phyloP scores from a whole-genome alignment of 169 alveolate genomes.

The Babesia ovata region DNA sequence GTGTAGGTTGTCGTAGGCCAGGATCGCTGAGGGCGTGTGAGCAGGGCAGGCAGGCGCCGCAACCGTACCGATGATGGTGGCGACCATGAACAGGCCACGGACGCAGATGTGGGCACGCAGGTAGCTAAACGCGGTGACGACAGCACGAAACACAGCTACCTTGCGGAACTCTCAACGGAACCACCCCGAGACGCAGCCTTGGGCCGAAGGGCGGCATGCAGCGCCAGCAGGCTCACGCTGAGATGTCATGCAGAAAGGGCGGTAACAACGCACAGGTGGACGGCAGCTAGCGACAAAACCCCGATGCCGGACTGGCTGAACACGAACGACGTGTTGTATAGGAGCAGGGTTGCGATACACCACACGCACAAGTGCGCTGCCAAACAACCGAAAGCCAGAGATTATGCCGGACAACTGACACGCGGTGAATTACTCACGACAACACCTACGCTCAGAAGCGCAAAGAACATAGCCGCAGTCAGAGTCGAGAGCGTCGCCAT shows the following conservation, averaged over 20 bases:
- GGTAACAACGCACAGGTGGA: slow-evolving; percentile 8
- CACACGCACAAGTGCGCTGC: neutral
- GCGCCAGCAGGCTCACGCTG: neutral
- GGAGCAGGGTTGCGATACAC: neutral
- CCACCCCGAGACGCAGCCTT: neutral
- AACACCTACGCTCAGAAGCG: slow-evolving; percentile 8
- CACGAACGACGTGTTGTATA: slow-evolving; percentile 25
- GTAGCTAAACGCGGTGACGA: neutral
- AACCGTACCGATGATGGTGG: slow-evolving; percentile 29
- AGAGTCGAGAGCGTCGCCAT: slow-evolving; percentile 16
- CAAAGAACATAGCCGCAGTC: neutral
- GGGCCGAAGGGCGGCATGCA: neutral
- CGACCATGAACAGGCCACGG: slow-evolving; percentile 18
- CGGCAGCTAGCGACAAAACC: neutral
- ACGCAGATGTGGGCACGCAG: neutral
- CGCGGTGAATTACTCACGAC: no score
- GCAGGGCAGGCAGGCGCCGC: neutral
- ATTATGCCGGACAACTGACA: neutral
- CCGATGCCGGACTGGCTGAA: neutral
- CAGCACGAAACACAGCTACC: neutral
- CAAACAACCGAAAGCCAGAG: neutral
- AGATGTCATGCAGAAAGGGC: neutral
- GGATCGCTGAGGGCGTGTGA: slow-evolving; percentile 30
- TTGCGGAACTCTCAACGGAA: no score
- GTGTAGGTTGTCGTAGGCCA: slow-evolving; percentile 49